Percentiles rank a stretch among this genome's conserved stretches.
phyloP scores from a whole-genome alignment of 1,284 basidiomycete species.

The Golubevia sp. region DNA sequence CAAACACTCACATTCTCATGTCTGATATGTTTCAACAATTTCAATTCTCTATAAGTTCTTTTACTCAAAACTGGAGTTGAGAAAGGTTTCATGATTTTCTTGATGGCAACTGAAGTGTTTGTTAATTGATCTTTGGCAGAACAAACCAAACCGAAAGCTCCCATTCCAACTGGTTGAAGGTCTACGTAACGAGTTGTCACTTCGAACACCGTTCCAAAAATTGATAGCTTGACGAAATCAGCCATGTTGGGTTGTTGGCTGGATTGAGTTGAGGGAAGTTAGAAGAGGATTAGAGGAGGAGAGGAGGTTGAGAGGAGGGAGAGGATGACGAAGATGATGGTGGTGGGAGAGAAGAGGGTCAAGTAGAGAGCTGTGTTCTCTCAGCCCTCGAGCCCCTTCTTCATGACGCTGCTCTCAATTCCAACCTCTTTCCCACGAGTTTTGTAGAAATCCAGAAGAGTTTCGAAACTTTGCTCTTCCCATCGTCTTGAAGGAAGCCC shows the following conservation, averaged over 20 bases:
- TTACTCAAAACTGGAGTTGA: conserved; percentile 97
- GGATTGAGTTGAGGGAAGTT: not conserved
- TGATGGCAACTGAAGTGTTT: conserved; percentile 90
- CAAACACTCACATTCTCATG: conserved; percentile 93
- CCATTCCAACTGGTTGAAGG: conserved; percentile 99
- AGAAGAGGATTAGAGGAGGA: no score
- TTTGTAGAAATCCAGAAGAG: no score
- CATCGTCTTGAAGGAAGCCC: no score
- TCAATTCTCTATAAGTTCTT: conserved; percentile 96
- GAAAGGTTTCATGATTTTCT: conserved; percentile 99
- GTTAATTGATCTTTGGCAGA: conserved; percentile 98
- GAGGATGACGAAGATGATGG: no score
- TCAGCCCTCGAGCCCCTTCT: no score
- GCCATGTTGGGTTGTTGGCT: conserved; percentile 54
- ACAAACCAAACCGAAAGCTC: conserved; percentile 67
- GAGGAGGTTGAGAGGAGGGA: no score
- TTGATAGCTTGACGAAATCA: conserved; percentile 92
- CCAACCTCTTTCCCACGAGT: no score
- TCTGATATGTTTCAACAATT: conserved; percentile 96
- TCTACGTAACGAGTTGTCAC: conserved; percentile 86
- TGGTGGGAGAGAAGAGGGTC: no score
- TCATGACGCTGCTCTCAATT: no score
- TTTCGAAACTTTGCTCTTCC: no score
- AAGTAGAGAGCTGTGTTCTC: no score
- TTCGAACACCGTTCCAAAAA: conserved; percentile 95